These are phyloP conservation scores for Pilobolus umbonatus DNA, from an alignment of 192 early-diverging fungal genomes.

Conservation along the genomic window DNA sequence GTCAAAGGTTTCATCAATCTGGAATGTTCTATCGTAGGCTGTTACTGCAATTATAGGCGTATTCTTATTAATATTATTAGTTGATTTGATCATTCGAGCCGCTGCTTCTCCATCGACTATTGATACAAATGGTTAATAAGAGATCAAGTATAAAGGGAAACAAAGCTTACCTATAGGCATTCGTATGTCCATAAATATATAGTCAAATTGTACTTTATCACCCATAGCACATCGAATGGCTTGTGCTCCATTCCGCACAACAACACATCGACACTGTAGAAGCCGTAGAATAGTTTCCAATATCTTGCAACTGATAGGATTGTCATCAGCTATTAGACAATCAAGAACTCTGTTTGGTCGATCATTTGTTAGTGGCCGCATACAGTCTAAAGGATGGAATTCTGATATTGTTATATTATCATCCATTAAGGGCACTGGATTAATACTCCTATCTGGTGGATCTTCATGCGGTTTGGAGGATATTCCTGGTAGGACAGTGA, in stretches of 20 bases:
- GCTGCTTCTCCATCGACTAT: constrained; percentile 89
- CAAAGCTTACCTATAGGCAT: constrained; percentile 85
- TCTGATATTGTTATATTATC: no score
- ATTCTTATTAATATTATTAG: constrained; percentile 76
- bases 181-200: constrained; percentile 90
- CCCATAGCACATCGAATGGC: constrained; percentile 88
- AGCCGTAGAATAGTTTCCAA: constrained; percentile 81
- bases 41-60: constrained; percentile 84
- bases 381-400: constrained; percentile 6
- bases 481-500: neutral
- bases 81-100: constrained; percentile 92
- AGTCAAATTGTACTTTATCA: constrained; percentile 75
- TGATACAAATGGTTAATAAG: constrained; percentile 7
- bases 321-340: constrained; percentile 87
- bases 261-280: constrained; percentile 73
- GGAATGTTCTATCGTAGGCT: constrained; percentile 59
- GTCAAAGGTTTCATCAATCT: constrained; percentile 50
- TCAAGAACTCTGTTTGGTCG: constrained; percentile 22
- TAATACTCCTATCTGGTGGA: no score
- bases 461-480: neutral
- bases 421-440: no score
- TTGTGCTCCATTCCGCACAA: constrained; percentile 87
- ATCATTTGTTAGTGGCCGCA: no score
- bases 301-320: constrained; percentile 84
- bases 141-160: neutral